These are phyloP conservation scores for Trapa incisa DNA, from an alignment of 345 rosid genomes.

Conservation along the genomic window DNA sequence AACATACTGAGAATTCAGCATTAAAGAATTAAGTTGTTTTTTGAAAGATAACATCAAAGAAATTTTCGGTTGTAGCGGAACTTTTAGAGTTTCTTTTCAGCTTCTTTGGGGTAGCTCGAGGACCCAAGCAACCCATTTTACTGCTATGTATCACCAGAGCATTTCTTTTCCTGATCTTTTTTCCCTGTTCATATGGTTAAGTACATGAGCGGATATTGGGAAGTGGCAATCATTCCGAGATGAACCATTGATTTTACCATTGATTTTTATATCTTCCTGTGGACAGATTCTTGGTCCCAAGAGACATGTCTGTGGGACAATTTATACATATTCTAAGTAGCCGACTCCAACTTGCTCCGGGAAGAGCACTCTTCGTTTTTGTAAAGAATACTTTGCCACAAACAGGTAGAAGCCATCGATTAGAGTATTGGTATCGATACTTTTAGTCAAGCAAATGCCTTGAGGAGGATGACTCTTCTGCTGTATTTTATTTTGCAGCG, in stretches of 20 bases:
- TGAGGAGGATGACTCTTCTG: neutral
- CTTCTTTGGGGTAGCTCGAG: neutral
- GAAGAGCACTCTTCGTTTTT: constrained; percentile 70
- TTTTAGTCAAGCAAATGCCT: neutral
- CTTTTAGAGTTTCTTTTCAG: neutral
- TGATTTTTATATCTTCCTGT: neutral
- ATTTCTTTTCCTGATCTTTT: neutral
- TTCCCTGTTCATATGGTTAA: neutral
- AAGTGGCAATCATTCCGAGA: neutral
- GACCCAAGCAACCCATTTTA: neutral
- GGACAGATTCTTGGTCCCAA: constrained; percentile 57
- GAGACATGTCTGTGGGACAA: constrained; percentile 87
- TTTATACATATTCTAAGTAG: constrained; percentile 58
- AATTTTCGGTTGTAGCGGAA: neutral
- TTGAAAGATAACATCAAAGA: neutral
- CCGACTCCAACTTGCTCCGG: constrained; percentile 54
- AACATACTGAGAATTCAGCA: neutral
- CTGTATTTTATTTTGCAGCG: constrained; percentile 29
- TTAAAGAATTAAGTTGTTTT: neutral
- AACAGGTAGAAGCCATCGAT: constrained; percentile 31
- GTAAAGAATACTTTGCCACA: constrained; percentile 73
- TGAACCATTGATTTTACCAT: neutral
- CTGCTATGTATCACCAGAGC: neutral
- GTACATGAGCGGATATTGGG: neutral
- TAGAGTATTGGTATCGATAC: neutral